phyloP scores from a whole-genome alignment of 495 filamentous ascomycete species.

The Aspergillus incahuasiensis region DNA sequence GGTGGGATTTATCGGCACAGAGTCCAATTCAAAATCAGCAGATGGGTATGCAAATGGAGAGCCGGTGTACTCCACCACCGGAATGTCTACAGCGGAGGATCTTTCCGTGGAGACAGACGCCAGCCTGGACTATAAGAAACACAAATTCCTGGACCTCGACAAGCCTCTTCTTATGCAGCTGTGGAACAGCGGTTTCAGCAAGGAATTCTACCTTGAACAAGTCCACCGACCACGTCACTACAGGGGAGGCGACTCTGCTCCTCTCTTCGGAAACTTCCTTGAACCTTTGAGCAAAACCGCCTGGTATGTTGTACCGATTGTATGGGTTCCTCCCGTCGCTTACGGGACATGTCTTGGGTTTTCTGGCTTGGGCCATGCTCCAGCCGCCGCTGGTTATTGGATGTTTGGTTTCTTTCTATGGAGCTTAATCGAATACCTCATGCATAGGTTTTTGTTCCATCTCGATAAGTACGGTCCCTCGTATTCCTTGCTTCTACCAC shows the following conservation, averaged over 20 bases:
- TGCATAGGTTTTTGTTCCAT: conserved; percentile 94
- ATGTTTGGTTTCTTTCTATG: conserved; percentile 66
- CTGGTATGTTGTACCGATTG: conserved; percentile 80
- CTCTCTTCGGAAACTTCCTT: conserved; percentile 95
- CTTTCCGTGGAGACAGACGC: conserved; percentile 80
- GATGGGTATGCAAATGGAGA: conserved; percentile 42
- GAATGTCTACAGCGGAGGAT: conserved; percentile 82
- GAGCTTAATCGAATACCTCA: conserved; percentile 83
- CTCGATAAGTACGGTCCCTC: conserved; percentile 67
- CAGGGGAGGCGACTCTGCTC: conserved; percentile 84
- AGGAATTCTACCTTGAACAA: conserved; percentile 93
- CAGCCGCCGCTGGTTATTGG: conserved; percentile 53
- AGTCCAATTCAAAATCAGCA: conserved; percentile 27
- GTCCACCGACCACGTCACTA: conserved; percentile 95
- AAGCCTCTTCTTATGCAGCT: conserved; percentile 84
- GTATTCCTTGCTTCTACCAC: background rate
- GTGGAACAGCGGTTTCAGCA: conserved; percentile 81
- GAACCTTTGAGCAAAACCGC: conserved; percentile 91
- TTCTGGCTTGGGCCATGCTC: conserved; percentile 46
- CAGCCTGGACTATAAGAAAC: conserved; percentile 66
- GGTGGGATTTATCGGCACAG: conserved; percentile 67
- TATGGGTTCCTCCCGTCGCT: conserved; percentile 80
- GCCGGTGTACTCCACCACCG: conserved; percentile 66
- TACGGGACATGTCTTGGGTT: conserved; percentile 70
- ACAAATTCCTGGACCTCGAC: conserved; percentile 92